These are phyloP conservation scores for Paramyrothecium sp. DNA, from an alignment of 2,329 filamentous ascomycete species.

Conservation along the genomic window DNA sequence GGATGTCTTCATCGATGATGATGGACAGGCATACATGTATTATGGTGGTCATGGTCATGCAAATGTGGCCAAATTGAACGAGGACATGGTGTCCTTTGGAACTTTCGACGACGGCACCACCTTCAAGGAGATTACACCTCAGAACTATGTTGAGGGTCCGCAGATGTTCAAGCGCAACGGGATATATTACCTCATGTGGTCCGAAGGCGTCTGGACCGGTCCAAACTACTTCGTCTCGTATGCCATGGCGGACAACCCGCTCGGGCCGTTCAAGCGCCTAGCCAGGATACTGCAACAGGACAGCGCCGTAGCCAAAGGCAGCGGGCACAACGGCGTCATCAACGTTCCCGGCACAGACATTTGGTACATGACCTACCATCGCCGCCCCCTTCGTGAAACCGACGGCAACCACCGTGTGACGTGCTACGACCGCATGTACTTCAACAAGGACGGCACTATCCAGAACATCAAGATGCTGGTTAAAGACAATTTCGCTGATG, in stretches of 20 bases:
- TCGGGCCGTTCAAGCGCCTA: slow-evolving; percentile 38
- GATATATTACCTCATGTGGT: slow-evolving; percentile 46
- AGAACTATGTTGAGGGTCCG: slow-evolving; percentile 30
- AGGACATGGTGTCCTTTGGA: slow-evolving; percentile 39
- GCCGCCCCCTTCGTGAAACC: slow-evolving; percentile 38
- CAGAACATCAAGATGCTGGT: slow-evolving; percentile 41
- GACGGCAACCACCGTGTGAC: slow-evolving; percentile 44
- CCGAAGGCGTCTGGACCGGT: slow-evolving; percentile 46
- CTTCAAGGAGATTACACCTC: slow-evolving; percentile 44
- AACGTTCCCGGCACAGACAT: slow-evolving; percentile 43
- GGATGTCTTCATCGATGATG: slow-evolving; percentile 38
- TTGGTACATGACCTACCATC: slow-evolving; percentile 48
- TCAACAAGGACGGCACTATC: slow-evolving; percentile 41
- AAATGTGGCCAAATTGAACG: slow-evolving; percentile 40
- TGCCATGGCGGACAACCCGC: slow-evolving; percentile 34
- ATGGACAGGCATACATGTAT: slow-evolving; percentile 41
- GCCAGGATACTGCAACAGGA: slow-evolving; percentile 42
- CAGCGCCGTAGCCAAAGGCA: slow-evolving; percentile 36
- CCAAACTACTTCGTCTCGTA: slow-evolving; percentile 46
- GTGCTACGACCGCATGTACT: slow-evolving; percentile 47
- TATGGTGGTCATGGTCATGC: slow-evolving; percentile 35
- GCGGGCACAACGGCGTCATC: slow-evolving; percentile 42
- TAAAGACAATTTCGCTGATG: slow-evolving; percentile 39
- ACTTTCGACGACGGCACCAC: slow-evolving; percentile 35
- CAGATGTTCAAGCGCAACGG: slow-evolving; percentile 44